Evolutionary conservation across 345 rosid genomes (phyloP), one percentile per base, ranked within the genome.

Genomic region (Eucalyptus decipiens): DNA sequence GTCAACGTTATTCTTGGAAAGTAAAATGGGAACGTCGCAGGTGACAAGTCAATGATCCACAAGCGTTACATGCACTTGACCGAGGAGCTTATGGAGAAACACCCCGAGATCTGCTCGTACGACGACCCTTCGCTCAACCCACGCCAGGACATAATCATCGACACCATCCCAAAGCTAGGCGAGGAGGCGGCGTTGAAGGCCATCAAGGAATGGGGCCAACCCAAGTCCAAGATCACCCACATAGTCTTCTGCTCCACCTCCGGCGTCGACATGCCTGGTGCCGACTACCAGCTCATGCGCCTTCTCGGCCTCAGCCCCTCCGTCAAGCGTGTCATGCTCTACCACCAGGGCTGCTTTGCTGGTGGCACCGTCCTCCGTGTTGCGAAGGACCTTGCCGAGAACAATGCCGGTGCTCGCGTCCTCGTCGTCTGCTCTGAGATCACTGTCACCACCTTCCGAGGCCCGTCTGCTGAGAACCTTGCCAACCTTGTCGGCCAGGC

Each of bases 211-310:
- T 89, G 90, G 90, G 90, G 88, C 62, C 86, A 26, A 18, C 86
- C 90, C 15, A 87, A 76, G 87, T 89, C 91, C 65, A 76, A 51
- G 86, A 87, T 89, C 80, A 87, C 89, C 21, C 91, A 89, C 89
- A 76, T 89, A 47, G 62, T 89, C 3, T 52, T 50, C 58, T 43
- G 67, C 85, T 37, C 86, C 18, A 87, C 86, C 72, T 49, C 90
- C 17, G 87, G 87, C 17, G 76, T 87, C 6, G 37, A 89, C 50
- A 89, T 89, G 91, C 91, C 89, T 10, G 87, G 91, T 5, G 89
- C 86, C 13, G 89, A 87, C 86, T 72, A 19, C 72, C 86, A 87
- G 32, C 56, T 89, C 89, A 86, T 51, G 72, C 42, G 52, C 48
- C 85, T 89, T 48, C 88, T 89, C 15, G 90, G 88, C 52, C 88